Conservation (phyloP, 805 yeast genomes). For the Jamesozyma hellenica region DNA sequence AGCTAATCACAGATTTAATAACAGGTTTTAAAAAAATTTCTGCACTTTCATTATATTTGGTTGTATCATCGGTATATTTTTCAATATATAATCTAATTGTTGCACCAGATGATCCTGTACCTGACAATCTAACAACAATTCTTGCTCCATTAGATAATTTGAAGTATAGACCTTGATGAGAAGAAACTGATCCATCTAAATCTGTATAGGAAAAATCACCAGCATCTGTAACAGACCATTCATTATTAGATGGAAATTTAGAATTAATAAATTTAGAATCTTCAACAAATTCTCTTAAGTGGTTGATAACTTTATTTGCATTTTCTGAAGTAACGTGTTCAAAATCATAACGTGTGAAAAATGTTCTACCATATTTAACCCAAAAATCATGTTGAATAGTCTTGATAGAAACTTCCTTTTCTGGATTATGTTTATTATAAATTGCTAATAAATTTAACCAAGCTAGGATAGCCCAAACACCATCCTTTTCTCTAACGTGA, state of each 20-base stretch:
- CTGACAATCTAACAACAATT: constrained; percentile 82
- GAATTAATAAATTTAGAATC: constrained; percentile 40
- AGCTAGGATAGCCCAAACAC: constrained; percentile 94
- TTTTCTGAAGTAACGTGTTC: constrained; percentile 72
- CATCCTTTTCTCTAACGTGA: constrained; percentile 96
- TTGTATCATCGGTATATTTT: constrained; percentile 56
- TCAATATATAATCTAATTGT: constrained; percentile 90
- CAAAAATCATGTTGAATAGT: constrained; percentile 81
- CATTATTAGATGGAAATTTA: constrained; percentile 31
- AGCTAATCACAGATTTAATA: constrained; percentile 50
- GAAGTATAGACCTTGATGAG: constrained; percentile 80
- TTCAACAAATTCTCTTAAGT: constrained; percentile 35
- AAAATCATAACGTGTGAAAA: constrained; percentile 93
- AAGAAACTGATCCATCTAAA: constrained; percentile 83
- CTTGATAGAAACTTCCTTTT: constrained; percentile 54
- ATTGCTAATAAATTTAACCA: constrained; percentile 94
- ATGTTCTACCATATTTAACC: constrained; percentile 88
- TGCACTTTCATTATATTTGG: constrained; percentile 42
- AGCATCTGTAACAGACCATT: constrained; percentile 55
- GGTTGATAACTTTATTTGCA: constrained; percentile 57
- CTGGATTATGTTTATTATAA: constrained; percentile 53
- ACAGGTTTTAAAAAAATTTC: constrained; percentile 60
- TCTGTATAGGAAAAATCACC: constrained; percentile 92
- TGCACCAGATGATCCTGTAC: constrained; percentile 97
- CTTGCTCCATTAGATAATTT: constrained; percentile 77